Conservation (phyloP, 345 rosid genomes). For the Salix caprea region DNA sequence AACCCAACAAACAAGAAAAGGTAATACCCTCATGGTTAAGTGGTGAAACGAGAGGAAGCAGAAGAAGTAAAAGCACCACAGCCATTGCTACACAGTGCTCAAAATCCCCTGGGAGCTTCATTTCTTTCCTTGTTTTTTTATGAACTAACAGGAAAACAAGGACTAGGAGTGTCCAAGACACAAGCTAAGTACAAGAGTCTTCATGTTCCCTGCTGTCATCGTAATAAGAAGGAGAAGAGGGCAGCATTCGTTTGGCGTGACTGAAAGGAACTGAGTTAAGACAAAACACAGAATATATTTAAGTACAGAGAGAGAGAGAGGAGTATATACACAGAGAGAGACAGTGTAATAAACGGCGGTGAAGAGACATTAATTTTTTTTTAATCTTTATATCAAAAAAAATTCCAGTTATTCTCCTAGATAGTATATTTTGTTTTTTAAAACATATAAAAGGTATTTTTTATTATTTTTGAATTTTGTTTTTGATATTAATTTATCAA, state of each 20-base stretch:
- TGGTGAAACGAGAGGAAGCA: conserved; percentile 39
- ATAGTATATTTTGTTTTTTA: too few species aligned
- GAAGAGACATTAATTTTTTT: conserved; percentile 48
- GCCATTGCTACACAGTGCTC: conserved; percentile 14
- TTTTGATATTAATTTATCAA: too few species aligned
- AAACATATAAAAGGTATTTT: too few species aligned
- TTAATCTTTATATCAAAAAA: too few species aligned
- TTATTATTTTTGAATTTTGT: too few species aligned
- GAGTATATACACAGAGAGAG: conserved; percentile 5
- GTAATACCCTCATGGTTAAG: conserved; percentile 51
- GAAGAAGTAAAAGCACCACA: conserved; percentile 14
- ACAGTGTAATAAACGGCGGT: conserved; percentile 52
- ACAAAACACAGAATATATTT: conserved; percentile 35
- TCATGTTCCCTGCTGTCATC: conserved; percentile 10
- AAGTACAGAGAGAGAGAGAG: conserved; percentile 44
- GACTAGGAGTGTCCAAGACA: neutral
- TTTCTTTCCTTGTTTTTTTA: conserved; percentile 16
- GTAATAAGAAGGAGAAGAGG: conserved; percentile 5
- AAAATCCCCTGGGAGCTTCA: conserved; percentile 7
- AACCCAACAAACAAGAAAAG: neutral
- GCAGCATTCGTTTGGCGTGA: conserved; percentile 84
- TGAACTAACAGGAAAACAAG: neutral
- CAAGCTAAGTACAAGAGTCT: neutral
- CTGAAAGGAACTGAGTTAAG: conserved; percentile 43
- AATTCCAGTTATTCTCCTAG: too few species aligned